Evolutionary conservation across 129 eudicot genomes (phyloP).

Genomic region (Saposhnikovia divaricata): DNA sequence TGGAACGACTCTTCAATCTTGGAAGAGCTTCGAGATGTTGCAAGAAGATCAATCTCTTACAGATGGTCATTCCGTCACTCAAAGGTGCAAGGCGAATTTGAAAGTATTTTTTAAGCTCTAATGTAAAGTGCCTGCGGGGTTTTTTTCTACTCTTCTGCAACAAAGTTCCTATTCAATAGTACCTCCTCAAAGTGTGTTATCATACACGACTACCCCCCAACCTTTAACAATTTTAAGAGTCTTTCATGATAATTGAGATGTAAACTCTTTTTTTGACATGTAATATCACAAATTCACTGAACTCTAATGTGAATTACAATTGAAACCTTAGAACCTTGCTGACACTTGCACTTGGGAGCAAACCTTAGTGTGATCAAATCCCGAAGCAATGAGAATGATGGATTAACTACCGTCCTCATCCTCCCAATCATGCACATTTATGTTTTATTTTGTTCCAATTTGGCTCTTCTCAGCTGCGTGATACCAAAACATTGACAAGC

Average conservation of each 20-base stretch:
- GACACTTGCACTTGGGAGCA: background rate
- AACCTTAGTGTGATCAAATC: background rate
- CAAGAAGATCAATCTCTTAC: constrained; percentile 24
- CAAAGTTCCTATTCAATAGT: constrained; percentile 26
- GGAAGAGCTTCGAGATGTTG: background rate
- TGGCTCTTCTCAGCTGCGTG: background rate
- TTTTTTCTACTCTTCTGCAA: background rate
- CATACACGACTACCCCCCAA: constrained; percentile 51
- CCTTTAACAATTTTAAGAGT: constrained; percentile 41
- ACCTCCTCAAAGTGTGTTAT: constrained; percentile 57
- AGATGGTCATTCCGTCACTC: constrained; percentile 54
- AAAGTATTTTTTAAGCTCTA: constrained; percentile 33
- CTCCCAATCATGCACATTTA: too few relatives aligned
- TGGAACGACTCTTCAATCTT: background rate
- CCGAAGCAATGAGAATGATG: background rate
- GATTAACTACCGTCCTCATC: background rate
- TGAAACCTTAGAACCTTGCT: background rate
- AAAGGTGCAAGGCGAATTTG: constrained; percentile 25
- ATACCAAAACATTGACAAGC: background rate
- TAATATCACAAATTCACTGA: too few relatives aligned
- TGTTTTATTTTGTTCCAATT: background rate
- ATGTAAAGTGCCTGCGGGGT: background rate
- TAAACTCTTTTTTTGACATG: too few relatives aligned
- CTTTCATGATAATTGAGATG: too few relatives aligned
- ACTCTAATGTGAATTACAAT: background rate